Evolutionary conservation across 371 early-diverging fungal genomes (phyloP), one percentile per base, ranked within the genome.

Genomic region (Phascolomyces articulosus): DNA sequence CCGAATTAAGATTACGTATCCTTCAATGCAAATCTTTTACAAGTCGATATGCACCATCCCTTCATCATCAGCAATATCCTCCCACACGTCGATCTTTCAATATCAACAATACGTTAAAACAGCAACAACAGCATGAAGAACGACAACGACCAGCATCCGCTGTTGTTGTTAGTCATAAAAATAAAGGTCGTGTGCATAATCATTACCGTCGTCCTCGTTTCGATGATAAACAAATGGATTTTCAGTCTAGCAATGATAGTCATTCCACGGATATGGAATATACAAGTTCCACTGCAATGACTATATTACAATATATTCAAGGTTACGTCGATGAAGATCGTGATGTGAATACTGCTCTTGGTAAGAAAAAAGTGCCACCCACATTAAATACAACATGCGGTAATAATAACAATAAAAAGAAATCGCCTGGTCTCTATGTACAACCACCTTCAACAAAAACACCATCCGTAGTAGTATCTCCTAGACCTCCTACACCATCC

Each of bases 1-100:
- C 79, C 6, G 91, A 93, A 65, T 73, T 93, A 54, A 80, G 77
- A 15, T 55, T 65, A 31, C 79, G 85, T 38, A 86, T 91, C 40
- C 73, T 74, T 40, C 68, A 68, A 40, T 93, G 93, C 63, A 55
- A 62, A 7, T 77, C 73, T 0, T 93, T 93, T 68, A 83, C 80
- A 21, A 59, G 65, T 34, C 27, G 51, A 53, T 24, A 15, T 21
- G 53, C 49, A 55, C 58, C n/a, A n/a, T n/a, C n/a, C n/a, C n/a
- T n/a, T n/a, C n/a, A n/a, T n/a, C n/a, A n/a, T n/a, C n/a, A n/a
- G n/a, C n/a, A n/a, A n/a, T 34, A 9, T 34, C 9, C 11, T 34
- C 34, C 6, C 6, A 9, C 34, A 11, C 34, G 34, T 9, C 34
- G 34, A 1, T 34, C 34, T 34, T 34, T 34, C 2, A 40, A 49